phyloP scores from a whole-genome alignment of 164 flowering plant genomes.

The Magnolia officinalis region DNA sequence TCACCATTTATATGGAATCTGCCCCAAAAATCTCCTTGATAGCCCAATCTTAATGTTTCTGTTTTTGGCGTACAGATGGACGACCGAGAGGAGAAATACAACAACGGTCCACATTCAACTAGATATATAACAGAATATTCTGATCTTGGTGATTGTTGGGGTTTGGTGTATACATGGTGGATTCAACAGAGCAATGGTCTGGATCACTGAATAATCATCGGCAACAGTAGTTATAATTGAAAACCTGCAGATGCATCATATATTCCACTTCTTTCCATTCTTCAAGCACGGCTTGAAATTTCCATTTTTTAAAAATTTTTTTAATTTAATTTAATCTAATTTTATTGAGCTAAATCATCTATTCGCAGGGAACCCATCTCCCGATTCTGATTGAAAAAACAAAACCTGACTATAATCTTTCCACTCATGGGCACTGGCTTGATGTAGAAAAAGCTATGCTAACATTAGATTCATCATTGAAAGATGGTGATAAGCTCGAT shows the following conservation, averaged over 20 bases:
- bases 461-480: constrained; percentile 3
- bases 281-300: neutral
- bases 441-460: constrained; percentile 6
- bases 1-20: too few relatives aligned
- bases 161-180: neutral
- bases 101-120: neutral
- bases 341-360: constrained; percentile 2
- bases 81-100: neutral
- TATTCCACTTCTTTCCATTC: neutral
- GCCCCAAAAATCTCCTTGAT: too few relatives aligned
- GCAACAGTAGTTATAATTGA: neutral
- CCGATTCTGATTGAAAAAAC: constrained; percentile 1
- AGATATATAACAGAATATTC: neutral
- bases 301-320: too few relatives aligned
- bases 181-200: neutral
- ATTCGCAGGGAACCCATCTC: constrained; percentile 2
- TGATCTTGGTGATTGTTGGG: neutral
- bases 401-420: neutral
- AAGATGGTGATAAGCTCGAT: constrained; percentile 6
- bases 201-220: neutral
- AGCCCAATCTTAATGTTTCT: too few relatives aligned
- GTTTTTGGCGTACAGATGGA: neutral
- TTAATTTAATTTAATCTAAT: too few relatives aligned
- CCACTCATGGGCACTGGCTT: neutral
- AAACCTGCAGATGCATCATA: neutral